Percentiles rank a stretch among this genome's conserved stretches.
Evolutionary conservation across 202 grass and related monocot species (phyloP).

Genomic region (Setaria viridis): DNA sequence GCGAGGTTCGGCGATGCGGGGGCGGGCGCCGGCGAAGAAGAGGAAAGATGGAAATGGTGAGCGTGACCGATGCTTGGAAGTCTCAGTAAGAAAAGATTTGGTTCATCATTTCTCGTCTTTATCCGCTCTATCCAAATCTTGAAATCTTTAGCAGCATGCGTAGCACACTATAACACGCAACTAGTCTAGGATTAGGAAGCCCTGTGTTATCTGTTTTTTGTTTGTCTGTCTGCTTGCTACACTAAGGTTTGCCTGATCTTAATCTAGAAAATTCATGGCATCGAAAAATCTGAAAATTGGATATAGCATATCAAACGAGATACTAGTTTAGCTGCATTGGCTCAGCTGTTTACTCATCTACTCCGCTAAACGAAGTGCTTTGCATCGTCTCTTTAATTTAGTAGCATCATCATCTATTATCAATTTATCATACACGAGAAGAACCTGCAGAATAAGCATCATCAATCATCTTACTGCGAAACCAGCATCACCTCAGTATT

Average conservation of each 20-base stretch:
- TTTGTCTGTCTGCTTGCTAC: background rate
- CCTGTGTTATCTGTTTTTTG: background rate
- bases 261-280: too few species aligned
- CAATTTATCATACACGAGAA: background rate
- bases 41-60: background rate
- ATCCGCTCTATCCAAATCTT: background rate
- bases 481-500: background rate
- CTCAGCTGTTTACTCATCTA: background rate
- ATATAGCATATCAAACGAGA: background rate
- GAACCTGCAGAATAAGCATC: background rate
- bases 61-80: background rate
- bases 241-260: background rate
- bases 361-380: background rate
- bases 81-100: too few species aligned
- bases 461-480: background rate
- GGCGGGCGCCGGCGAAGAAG: background rate
- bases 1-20: background rate
- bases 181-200: background rate
- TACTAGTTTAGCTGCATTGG: background rate
- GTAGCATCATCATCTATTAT: background rate
- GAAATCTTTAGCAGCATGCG: conserved; percentile 13
- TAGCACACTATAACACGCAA: background rate
- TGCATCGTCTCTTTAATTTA: background rate
- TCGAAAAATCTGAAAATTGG: background rate
- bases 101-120: background rate